These are phyloP conservation scores for Dendrothele bispora DNA, from an alignment of 768 basidiomycete genomes.

Conservation along the genomic window DNA sequence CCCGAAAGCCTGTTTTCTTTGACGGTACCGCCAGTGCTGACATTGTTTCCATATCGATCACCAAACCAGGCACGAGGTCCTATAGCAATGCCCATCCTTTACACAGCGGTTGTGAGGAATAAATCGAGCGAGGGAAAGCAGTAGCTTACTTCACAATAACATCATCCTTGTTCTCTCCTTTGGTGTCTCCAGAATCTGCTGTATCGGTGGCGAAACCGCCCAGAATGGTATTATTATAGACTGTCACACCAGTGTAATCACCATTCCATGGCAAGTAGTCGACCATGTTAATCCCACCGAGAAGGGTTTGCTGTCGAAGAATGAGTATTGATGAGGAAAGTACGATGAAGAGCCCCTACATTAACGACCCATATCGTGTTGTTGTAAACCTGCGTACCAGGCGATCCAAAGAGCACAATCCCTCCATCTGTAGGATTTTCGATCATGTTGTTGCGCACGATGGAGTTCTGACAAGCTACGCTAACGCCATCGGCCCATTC, in stretches of 20 bases:
- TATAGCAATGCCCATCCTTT: slow-evolving; percentile 77
- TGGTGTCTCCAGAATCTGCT: slow-evolving; percentile 34
- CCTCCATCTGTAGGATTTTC: slow-evolving; percentile 78
- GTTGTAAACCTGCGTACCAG: slow-evolving; percentile 70
- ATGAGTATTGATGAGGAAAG: background rate
- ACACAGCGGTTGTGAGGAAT: slow-evolving; percentile 2
- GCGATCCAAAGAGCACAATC: slow-evolving; percentile 76
- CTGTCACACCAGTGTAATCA: slow-evolving; percentile 61
- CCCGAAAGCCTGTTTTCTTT: slow-evolving; percentile 58
- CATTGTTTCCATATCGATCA: slow-evolving; percentile 46
- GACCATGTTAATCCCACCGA: slow-evolving; percentile 80
- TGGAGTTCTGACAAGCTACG: slow-evolving; percentile 60
- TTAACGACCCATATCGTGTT: slow-evolving; percentile 75
- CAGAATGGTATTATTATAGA: slow-evolving; percentile 63
- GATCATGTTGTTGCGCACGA: slow-evolving; percentile 68
- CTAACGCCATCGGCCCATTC: slow-evolving; percentile 87
- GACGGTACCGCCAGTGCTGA: slow-evolving; percentile 55
- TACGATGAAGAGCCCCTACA: slow-evolving; percentile 36
- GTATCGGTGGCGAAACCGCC: slow-evolving; percentile 66
- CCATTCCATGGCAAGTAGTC: slow-evolving; percentile 70
- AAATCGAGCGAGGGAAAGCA: background rate
- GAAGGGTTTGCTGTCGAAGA: slow-evolving; percentile 53
- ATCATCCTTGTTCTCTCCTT: slow-evolving; percentile 57
- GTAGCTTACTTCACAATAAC: slow-evolving; percentile 68
- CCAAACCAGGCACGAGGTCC: slow-evolving; percentile 81